These are phyloP conservation scores for Taphrina betulina DNA, from an alignment of 1,139 yeast species.

Conservation along the genomic window DNA sequence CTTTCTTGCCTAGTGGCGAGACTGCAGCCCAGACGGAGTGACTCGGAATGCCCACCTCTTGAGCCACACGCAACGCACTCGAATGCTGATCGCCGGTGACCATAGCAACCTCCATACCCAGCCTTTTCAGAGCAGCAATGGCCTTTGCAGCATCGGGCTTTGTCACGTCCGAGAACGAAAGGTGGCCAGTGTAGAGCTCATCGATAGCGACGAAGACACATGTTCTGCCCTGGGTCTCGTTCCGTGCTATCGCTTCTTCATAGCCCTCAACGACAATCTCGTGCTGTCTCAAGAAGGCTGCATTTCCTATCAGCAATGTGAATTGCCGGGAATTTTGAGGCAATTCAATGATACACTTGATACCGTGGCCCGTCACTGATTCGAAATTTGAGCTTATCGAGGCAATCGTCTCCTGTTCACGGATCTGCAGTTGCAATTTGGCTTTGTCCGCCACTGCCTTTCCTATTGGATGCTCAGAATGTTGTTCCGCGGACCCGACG, in stretches of 20 bases:
- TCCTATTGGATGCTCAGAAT: conserved; percentile 89
- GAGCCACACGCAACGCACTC: conserved; percentile 67
- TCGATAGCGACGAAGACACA: conserved; percentile 47
- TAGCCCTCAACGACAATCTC: conserved; percentile 39
- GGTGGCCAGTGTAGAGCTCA: conserved; percentile 58
- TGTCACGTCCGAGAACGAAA: conserved; percentile 68
- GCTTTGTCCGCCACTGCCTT: conserved; percentile 57
- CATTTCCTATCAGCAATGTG: conserved; percentile 59
- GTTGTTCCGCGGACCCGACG: conserved; percentile 62
- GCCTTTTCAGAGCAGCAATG: conserved; percentile 54
- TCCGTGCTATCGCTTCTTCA: conserved; percentile 24
- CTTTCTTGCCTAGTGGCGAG: conserved; percentile 73
- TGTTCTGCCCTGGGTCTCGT: conserved; percentile 27
- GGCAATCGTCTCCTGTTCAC: conserved; percentile 42
- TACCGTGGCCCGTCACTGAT: conserved; percentile 70
- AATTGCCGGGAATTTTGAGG: conserved; percentile 38
- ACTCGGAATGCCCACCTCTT: conserved; percentile 62
- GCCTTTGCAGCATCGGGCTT: conserved; percentile 66
- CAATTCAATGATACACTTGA: conserved; percentile 51
- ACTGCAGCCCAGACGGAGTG: conserved; percentile 72
- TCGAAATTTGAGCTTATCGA: conserved; percentile 50
- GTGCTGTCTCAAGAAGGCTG: conserved; percentile 48
- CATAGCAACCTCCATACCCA: conserved; percentile 72
- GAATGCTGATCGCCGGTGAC: conserved; percentile 75
- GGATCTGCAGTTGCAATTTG: conserved; percentile 37